These are phyloP conservation scores for Penicillium subrubescens DNA, from an alignment of 495 filamentous ascomycete species.

Conservation along the genomic window DNA sequence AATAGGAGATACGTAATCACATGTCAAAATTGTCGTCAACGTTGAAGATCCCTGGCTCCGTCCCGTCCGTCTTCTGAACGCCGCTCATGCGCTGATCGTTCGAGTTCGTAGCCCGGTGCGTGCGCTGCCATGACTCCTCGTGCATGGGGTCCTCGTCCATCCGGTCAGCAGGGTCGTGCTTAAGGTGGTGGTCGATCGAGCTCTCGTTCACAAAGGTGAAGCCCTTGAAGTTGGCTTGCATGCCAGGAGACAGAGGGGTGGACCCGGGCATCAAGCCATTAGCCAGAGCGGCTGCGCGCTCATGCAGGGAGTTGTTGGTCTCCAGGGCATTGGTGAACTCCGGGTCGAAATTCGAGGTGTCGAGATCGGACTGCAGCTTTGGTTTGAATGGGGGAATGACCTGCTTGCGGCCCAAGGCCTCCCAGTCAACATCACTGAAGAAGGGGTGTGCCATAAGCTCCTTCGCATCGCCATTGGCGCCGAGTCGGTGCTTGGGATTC, in stretches of 20 bases:
- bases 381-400: constrained; percentile 98
- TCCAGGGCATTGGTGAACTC: constrained; percentile 96
- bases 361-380: constrained; percentile 89
- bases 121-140: constrained; percentile 48
- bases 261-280: constrained; percentile 78
- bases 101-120: constrained; percentile 39
- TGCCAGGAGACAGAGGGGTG: constrained; percentile 87
- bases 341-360: constrained; percentile 97
- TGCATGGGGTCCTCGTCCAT: constrained; percentile 75
- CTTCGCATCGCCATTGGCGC: constrained; percentile 87
- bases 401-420: constrained; percentile 78
- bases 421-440: constrained; percentile 94
- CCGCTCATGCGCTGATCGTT: constrained; percentile 71
- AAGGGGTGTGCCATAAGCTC: constrained; percentile 95
- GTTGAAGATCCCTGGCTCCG: constrained; percentile 72
- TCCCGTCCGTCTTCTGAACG: constrained; percentile 65
- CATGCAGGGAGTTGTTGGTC: constrained; percentile 70
- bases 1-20: constrained; percentile 42
- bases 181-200: constrained; percentile 88
- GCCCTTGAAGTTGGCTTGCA: constrained; percentile 97
- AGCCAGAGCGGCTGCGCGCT: constrained; percentile 76
- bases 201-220: constrained; percentile 99
- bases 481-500: constrained; percentile 93
- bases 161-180: constrained; percentile 57
- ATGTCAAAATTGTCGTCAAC: constrained; percentile 70